A percentile compares a stretch with the other conserved stretches of the same genome.
phyloP scores from a whole-genome alignment of 2,329 filamentous ascomycete species.

The Apiospora aurea region DNA sequence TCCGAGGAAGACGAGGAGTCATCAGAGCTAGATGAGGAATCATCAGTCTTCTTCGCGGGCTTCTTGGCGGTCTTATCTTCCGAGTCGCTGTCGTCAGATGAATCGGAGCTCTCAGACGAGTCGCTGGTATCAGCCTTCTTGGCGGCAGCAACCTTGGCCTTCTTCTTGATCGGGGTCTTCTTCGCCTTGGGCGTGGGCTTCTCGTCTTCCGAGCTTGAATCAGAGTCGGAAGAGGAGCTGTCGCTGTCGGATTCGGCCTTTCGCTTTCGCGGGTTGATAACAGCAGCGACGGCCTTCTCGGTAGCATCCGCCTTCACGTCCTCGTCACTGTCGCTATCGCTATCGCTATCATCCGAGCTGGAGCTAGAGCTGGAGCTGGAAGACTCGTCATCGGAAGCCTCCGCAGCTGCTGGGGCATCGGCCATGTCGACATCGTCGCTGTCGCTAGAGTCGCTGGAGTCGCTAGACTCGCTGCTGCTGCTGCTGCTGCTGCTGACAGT shows the following conservation, averaged over 20 bases:
- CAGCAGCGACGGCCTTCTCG: slow-evolving; percentile 36
- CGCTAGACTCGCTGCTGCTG: slow-evolving; percentile 38
- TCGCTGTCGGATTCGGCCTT: slow-evolving; percentile 55
- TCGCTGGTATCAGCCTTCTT: slow-evolving; percentile 45
- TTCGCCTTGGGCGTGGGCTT: slow-evolving; percentile 56
- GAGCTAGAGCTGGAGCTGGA: slow-evolving; percentile 41
- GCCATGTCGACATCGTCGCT: slow-evolving; percentile 56
- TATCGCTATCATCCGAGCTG: slow-evolving; percentile 42
- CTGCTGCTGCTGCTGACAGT: slow-evolving; percentile 41
- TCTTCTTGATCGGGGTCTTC: slow-evolving; percentile 33
- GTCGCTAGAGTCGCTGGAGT: slow-evolving; percentile 43
- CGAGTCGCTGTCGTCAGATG: slow-evolving; percentile 38
- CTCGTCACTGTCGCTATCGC: slow-evolving; percentile 42
- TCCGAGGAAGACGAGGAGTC: slow-evolving; percentile 43
- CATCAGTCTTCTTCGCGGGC: neutral
- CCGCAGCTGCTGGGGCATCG: slow-evolving; percentile 45
- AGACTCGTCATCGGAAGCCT: slow-evolving; percentile 33
- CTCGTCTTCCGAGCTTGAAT: slow-evolving; percentile 43
- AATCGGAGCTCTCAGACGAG: slow-evolving; percentile 33
- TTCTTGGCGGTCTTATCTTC: slow-evolving; percentile 40
- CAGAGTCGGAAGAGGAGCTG: slow-evolving; percentile 49
- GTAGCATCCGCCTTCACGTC: slow-evolving; percentile 34
- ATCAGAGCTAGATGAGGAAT: slow-evolving; percentile 43
- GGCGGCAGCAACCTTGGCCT: slow-evolving; percentile 35
- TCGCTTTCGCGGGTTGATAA: slow-evolving; percentile 58